Evolutionary conservation across 2,329 filamentous ascomycete genomes (phyloP).

Genomic region (Monilinia laxa): DNA sequence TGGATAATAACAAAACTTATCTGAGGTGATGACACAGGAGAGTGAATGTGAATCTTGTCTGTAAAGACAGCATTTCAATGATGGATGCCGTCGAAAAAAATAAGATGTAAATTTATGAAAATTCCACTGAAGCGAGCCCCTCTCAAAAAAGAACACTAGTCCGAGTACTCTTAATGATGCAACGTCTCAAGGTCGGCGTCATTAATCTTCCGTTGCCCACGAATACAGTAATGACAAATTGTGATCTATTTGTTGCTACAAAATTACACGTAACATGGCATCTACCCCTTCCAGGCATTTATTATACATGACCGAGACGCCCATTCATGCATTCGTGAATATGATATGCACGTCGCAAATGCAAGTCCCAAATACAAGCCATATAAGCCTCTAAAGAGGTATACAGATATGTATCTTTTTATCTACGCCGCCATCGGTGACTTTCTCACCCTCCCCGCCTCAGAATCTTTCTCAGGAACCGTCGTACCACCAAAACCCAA

Average conservation of each 20-base stretch:
- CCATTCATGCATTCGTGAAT: conserved; percentile 5
- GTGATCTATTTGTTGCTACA: conserved; percentile 13
- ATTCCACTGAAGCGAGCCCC: not conserved
- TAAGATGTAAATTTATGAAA: too few relatives aligned
- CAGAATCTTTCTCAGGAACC: conserved; percentile 36
- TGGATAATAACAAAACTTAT: too few relatives aligned
- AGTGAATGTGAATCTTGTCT: too few relatives aligned
- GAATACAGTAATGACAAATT: not conserved
- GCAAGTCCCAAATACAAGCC: conserved; percentile 13
- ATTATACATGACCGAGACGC: conserved; percentile 15
- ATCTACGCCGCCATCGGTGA: conserved; percentile 25
- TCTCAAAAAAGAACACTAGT: not conserved
- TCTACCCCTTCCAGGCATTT: not conserved
- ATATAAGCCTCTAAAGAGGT: conserved; percentile 16
- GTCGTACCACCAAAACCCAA: conserved; percentile 57
- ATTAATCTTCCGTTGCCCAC: not conserved
- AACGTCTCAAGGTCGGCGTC: not conserved
- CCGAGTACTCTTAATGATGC: too few relatives aligned
- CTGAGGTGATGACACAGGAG: too few relatives aligned
- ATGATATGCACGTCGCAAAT: conserved; percentile 6
- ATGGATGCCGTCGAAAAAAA: too few relatives aligned
- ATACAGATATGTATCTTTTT: not conserved
- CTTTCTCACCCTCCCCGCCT: conserved; percentile 40
- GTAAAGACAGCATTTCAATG: too few relatives aligned
- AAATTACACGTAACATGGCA: conserved; percentile 4